Evolutionary conservation across 495 filamentous ascomycete species (phyloP).

Genomic region (Hypoxylon fragiforme): DNA sequence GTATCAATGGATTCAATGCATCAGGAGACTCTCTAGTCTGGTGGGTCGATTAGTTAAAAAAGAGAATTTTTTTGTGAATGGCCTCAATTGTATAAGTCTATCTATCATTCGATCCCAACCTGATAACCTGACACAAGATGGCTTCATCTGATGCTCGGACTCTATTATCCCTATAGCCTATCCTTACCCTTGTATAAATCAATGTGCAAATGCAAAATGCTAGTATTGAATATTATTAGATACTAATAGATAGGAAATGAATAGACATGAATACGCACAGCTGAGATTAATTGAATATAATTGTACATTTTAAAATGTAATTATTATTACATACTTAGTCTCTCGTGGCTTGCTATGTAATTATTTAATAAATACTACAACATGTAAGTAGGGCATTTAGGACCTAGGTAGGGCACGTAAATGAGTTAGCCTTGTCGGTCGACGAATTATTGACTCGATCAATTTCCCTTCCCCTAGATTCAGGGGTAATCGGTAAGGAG

Average conservation of each 20-base stretch:
- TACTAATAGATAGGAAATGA: too few relatives aligned
- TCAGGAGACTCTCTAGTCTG: constrained; percentile 23
- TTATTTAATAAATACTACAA: too few relatives aligned
- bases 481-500: constrained; percentile 22
- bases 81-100: constrained; percentile 18
- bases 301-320: too few relatives aligned
- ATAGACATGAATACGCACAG: too few relatives aligned
- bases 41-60: constrained; percentile 33
- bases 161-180: constrained; percentile 4
- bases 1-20: not conserved
- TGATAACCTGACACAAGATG: constrained; percentile 14
- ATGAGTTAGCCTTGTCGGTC: constrained; percentile 20
- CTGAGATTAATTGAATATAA: too few relatives aligned
- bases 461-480: constrained; percentile 12
- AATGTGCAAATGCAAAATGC: too few relatives aligned
- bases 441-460: constrained; percentile 12
- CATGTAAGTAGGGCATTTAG: too few relatives aligned
- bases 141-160: constrained; percentile 22
- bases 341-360: too few relatives aligned
- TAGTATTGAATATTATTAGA: too few relatives aligned
- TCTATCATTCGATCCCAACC: constrained; percentile 24
- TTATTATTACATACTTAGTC: too few relatives aligned
- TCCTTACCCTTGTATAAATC: constrained; percentile 14
- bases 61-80: constrained; percentile 5
- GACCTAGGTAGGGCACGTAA: too few relatives aligned